Base-by-base conservation (phyloP, 1,284 basidiomycete species). In the Quambalaria eucalypti region DNA sequence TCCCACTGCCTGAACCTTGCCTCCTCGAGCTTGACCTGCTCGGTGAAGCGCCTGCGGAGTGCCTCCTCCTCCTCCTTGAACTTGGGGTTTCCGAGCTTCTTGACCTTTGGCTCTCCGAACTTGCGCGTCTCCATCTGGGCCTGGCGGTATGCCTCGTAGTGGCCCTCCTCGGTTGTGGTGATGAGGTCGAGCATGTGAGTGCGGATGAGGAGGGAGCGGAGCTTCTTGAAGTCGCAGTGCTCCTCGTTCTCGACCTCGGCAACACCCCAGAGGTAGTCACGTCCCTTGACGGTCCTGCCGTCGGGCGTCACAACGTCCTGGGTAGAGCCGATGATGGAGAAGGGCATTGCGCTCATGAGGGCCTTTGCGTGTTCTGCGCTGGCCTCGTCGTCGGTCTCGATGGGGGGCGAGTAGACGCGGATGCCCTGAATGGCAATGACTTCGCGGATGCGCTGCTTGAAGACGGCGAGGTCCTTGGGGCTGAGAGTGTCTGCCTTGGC, bases 101-200 rank as follows among this genome's bases (percentile, higher is more conserved):
- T 93, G 69, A 95, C 90, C 81, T 97, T 97, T 67, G 91, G 86
- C 79, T 98, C 95, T 66, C 93, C 93, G 67, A 92, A 95, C 33
- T 98, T 98, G 79, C 95, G 86, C 19, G 93, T 97, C 82, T 99
- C 95, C 95, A 99, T 97, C 80, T 98, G 95, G 64, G 90, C 84
- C 75, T 96, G 90, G 58, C 93, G 85, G 82, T 99, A 99, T 77
- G 88, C 88, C 80, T 98, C 95, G 77, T 98, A 99, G 78, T 98
- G 95, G 28, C 82, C 81, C 69, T 98, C 95, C 78, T 98, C 93
- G 33, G 90, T 95, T 4, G 90, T 92, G 50, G 86, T 86, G 78
- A 96, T 93, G 50, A 98, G 82, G 78, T 99, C 95, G 55, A 97
- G 81, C 95, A 99, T 98, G 82, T 97, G 90, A 5, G 92, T 96